Evolutionary conservation across 1,139 yeast genomes (phyloP), one percentile per base, ranked within the genome.

Genomic region (Pichia sp.): DNA sequence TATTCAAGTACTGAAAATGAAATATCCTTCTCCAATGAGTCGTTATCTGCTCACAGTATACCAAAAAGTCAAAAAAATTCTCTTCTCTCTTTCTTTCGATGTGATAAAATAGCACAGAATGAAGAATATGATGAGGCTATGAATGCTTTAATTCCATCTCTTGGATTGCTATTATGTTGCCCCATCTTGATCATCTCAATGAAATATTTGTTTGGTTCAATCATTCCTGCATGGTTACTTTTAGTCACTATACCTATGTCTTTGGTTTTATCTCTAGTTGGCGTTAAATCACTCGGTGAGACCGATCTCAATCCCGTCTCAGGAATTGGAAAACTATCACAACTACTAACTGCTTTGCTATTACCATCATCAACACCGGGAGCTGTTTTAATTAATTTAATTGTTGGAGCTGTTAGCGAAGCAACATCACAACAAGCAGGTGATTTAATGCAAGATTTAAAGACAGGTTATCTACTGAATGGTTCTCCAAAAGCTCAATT

Each of bases 401-500:
- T 92, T 3, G 96, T 97, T 3, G 98, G 98, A 16, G 97, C 96
- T 6, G 81, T 92, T 33, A 95, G 97, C 1, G 98, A 92, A 65
- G 97, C 98, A 1, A 97, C 98, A 6, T 97, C 98, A 2, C 97
- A 92, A 64, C 98, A 92, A 64, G 97, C 97, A 1, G 98, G 98
- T 16, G 98, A 92, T 65, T 70, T 92, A 58, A 86, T 90, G 95
- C 97, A 92, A 68, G 98, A 92, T 64, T 71, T 90, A 55, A 92
- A 92, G 61, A 90, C 98, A 0, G 97, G 98, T 0, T 95, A 86
- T 64, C 64, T 92, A 42, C 60, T 92, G 4, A 95, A 95, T 9
- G 97, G 97, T 0, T 84, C 95, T 0, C 97, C 97, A 27, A 74
- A 74, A 49, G 95, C 95, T 2, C 98, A 92, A 64, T 90, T 92